phyloP scores from a whole-genome alignment of 768 basidiomycete species.

The Lentinula sp. region DNA sequence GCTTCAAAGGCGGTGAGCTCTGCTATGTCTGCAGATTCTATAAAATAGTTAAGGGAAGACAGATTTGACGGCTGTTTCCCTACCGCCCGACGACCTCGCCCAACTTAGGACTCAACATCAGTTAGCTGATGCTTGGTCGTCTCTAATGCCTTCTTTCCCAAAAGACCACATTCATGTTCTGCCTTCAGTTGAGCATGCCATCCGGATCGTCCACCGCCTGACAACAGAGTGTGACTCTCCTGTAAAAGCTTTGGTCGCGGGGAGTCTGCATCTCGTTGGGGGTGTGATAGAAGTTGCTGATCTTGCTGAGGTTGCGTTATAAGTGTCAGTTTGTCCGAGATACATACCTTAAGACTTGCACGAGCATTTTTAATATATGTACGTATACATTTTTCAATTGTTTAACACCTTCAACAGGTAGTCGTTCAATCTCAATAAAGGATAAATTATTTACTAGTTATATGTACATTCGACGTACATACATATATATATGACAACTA shows the following conservation, averaged over 20 bases:
- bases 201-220: slow-evolving; percentile 55
- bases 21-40: not conserved
- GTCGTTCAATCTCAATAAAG: too few relatives aligned
- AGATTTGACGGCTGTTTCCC: slow-evolving; percentile 77
- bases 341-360: slow-evolving; percentile 3
- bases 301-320: slow-evolving; percentile 64
- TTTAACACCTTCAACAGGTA: slow-evolving; percentile 31
- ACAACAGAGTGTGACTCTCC: slow-evolving; percentile 19
- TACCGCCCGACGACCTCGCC: slow-evolving; percentile 54
- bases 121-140: slow-evolving; percentile 68
- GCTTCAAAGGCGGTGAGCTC: slow-evolving; percentile 78
- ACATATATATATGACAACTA: not conserved
- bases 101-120: slow-evolving; percentile 72
- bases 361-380: slow-evolving; percentile 2
- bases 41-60: not conserved
- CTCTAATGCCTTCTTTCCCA: slow-evolving; percentile 57
- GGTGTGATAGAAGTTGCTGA: slow-evolving; percentile 90
- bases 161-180: slow-evolving; percentile 65
- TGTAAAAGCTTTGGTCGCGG: slow-evolving; percentile 75
- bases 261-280: slow-evolving; percentile 91
- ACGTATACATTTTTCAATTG: slow-evolving; percentile 5
- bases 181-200: slow-evolving; percentile 85
- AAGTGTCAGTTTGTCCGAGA: not conserved
- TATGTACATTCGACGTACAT: not conserved
- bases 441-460: not conserved